Evolutionary conservation across 495 filamentous ascomycete species (phyloP).

Genomic region (Glarea lozoyensis): DNA sequence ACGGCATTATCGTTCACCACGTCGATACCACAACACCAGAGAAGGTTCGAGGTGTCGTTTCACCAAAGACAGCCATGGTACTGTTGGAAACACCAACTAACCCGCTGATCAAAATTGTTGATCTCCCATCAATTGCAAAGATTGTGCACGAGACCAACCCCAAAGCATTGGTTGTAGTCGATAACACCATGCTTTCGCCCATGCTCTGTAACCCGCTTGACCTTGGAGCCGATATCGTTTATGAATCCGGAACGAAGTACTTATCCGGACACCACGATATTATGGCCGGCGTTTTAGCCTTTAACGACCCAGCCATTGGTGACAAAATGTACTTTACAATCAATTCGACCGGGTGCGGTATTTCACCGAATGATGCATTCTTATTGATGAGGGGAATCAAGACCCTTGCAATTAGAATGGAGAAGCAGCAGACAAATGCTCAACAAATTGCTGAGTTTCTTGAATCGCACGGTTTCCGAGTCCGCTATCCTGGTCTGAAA

Average conservation of each 20-base stretch:
- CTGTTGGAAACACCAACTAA: constrained; percentile 95
- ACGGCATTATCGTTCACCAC: constrained; percentile 88
- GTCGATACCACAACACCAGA: constrained; percentile 81
- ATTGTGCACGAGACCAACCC: constrained; percentile 69
- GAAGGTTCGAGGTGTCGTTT: constrained; percentile 57
- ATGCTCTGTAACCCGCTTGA: constrained; percentile 87
- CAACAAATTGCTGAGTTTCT: constrained; percentile 87
- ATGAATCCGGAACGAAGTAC: constrained; percentile 97
- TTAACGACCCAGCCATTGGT: constrained; percentile 70
- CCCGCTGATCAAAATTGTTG: constrained; percentile 94
- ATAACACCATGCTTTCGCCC: constrained; percentile 98
- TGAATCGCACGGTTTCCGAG: constrained; percentile 83
- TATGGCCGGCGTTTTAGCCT: constrained; percentile 93
- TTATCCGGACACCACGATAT: constrained; percentile 96
- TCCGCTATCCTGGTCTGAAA: constrained; percentile 86
- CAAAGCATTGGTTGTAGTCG: constrained; percentile 79
- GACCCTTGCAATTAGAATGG: constrained; percentile 94
- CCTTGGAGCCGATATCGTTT: constrained; percentile 89
- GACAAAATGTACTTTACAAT: constrained; percentile 94
- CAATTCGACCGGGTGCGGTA: constrained; percentile 87
- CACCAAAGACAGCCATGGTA: constrained; percentile 83
- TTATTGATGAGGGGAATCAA: constrained; percentile 90
- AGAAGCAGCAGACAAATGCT: constrained; percentile 91
- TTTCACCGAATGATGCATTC: constrained; percentile 93
- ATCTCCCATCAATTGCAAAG: constrained; percentile 70